Conservation (phyloP, 164 flowering plant genomes). For the Vitis riparia region DNA sequence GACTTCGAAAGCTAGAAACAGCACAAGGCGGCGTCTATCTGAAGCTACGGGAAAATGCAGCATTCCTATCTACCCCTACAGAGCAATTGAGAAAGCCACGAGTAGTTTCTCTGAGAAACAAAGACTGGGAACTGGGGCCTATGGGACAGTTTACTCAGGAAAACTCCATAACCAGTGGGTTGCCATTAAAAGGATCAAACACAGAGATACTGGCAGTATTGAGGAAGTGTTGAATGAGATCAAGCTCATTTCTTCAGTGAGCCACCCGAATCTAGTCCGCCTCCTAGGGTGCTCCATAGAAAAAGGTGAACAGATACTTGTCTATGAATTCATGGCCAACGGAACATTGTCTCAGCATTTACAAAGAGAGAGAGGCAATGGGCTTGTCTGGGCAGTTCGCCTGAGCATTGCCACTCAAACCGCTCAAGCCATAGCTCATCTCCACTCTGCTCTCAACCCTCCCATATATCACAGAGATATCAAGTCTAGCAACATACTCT, state of each 20-base stretch:
- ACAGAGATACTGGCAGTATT: conserved; percentile 51
- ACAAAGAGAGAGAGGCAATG: conserved; percentile 56
- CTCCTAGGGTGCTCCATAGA: conserved; percentile 84
- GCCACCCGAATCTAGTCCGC: conserved; percentile 80
- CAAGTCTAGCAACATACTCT: conserved; percentile 86
- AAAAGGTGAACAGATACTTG: conserved; percentile 70
- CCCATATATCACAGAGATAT: conserved; percentile 90
- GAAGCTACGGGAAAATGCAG: conserved; percentile 46
- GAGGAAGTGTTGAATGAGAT: conserved; percentile 85
- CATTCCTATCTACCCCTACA: conserved; percentile 67
- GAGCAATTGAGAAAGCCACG: conserved; percentile 81
- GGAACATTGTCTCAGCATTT: conserved; percentile 84
- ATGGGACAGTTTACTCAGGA: conserved; percentile 84
- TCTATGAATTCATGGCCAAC: conserved; percentile 92
- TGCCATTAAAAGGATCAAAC: conserved; percentile 75
- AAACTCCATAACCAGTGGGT: conserved; percentile 67
- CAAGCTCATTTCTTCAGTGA: conserved; percentile 75
- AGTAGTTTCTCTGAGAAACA: conserved; percentile 59
- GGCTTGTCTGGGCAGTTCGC: conserved; percentile 70
- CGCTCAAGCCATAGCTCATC: conserved; percentile 76
- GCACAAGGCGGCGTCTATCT: conserved; percentile 31
- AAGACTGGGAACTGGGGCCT: conserved; percentile 80
- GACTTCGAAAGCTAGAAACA: conserved; percentile 15
- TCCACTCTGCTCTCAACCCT: conserved; percentile 71
- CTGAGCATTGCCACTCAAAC: conserved; percentile 81